Evolutionary conservation across 257 asterid species (phyloP).

Genomic region (Salvia splendens): DNA sequence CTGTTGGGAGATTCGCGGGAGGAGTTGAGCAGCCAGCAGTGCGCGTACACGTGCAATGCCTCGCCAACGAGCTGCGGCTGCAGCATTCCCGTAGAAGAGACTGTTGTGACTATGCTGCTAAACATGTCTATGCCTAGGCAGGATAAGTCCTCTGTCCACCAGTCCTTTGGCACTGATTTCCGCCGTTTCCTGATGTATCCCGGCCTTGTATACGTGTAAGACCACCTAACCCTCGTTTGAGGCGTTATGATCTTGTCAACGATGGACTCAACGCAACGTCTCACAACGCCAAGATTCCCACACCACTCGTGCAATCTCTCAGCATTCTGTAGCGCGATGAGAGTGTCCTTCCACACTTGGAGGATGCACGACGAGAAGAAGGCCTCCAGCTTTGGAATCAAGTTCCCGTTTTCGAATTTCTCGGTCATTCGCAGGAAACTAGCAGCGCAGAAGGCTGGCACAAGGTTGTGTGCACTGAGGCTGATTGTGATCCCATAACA

Average conservation of each 20-base stretch:
- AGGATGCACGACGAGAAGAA: conserved; percentile 71
- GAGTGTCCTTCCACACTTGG: conserved; percentile 67
- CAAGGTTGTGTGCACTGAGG: conserved; percentile 66
- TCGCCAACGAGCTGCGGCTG: conserved; percentile 73
- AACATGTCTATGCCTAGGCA: conserved; percentile 60
- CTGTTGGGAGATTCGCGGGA: conserved; percentile 29
- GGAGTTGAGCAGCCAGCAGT: conserved; percentile 58
- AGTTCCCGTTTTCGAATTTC: conserved; percentile 56
- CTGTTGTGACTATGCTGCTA: conserved; percentile 51
- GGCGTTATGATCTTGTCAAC: conserved; percentile 63
- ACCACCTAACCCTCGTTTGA: conserved; percentile 67
- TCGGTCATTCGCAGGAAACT: conserved; percentile 71
- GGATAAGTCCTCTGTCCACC: conserved; percentile 88
- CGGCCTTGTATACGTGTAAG: conserved; percentile 64
- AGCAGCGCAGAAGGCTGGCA: conserved; percentile 60
- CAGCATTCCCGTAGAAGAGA: conserved; percentile 49
- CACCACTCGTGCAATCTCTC: conserved; percentile 53
- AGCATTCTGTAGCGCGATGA: conserved; percentile 50
- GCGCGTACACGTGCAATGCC: conserved; percentile 73
- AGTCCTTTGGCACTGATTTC: conserved; percentile 63
- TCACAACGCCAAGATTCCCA: conserved; percentile 56
- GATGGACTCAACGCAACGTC: conserved; percentile 70
- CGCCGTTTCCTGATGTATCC: conserved; percentile 53
- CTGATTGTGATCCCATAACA: conserved; percentile 69
- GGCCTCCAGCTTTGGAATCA: conserved; percentile 50